Base-by-base conservation (phyloP, 2,329 filamentous ascomycete genomes). In the Colletotrichum horii region DNA sequence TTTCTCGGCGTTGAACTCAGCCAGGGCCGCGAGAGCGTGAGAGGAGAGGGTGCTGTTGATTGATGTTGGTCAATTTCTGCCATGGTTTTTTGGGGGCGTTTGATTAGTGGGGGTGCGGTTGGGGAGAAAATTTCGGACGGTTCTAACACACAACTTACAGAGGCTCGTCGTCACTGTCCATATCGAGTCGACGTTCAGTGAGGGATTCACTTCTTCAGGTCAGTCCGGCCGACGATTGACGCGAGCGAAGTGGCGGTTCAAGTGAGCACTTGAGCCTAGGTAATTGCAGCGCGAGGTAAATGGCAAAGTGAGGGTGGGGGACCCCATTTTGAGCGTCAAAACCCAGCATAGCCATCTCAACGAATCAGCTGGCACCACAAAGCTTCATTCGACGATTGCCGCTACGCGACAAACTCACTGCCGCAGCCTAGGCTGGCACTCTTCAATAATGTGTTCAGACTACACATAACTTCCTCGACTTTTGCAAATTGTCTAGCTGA, bases 1-100 rank as follows among this genome's bases (percentile, higher is more conserved):
- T 78, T 93, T 91, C 83, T 96, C 95, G 62, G 88, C 86, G 81
- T 95, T 93, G 85, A 97, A 96, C 77, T 93, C 89, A 82, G 93
- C 89, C 74, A 96, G 88, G n/a, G 93, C 93, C 30, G 89, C 89
- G 56, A 96, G 88, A 5, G 94, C 89, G 76, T 90, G 88, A 48
- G 90, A 86, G 8, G 94, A 94, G 75, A 97, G 91, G 75, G 88
- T 87, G 76, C 92, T 93, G 67, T 3, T 24, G 12, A 19, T 60
- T 16, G 16, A n/a, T 68, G 22, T 68, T 48, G 43, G 28, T 72
- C 8, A 16, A 7, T 62, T 43, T 16, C 26, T 7, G 22, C 38
- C 32, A 58, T 9, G 32, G 15, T 14, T 64, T 56, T 52, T 22
- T n/a, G n/a, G 32, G 24, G 32, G 55, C 30, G 28, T 32, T 19